Evolutionary conservation across 257 asterid genomes (phyloP).

Genomic region (Asclepias syriaca): DNA sequence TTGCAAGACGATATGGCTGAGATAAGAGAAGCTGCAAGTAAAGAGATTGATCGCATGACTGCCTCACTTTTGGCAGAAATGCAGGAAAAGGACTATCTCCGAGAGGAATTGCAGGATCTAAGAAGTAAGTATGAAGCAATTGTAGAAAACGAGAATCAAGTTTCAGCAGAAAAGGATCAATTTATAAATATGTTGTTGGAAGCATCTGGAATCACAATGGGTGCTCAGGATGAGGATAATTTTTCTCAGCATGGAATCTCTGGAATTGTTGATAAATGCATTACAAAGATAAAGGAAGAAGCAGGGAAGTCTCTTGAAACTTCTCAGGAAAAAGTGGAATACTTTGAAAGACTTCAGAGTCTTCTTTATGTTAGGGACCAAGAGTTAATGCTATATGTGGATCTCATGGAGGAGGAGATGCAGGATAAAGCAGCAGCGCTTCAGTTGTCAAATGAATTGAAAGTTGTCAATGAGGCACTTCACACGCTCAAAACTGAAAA

Average conservation of each 20-base stretch:
- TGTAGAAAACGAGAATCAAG: conserved; percentile 17
- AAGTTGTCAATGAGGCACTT: conserved; percentile 39
- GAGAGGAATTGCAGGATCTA: conserved; percentile 54
- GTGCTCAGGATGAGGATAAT: conserved; percentile 27
- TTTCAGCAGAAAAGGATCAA: conserved; percentile 45
- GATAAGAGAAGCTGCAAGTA: conserved; percentile 45
- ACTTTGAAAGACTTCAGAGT: conserved; percentile 49
- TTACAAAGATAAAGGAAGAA: conserved; percentile 57
- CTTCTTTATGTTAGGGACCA: conserved; percentile 58
- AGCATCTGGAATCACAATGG: conserved; percentile 59
- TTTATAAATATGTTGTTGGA: conserved; percentile 50
- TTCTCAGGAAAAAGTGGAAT: conserved; percentile 39
- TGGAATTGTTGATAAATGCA: conserved; percentile 44
- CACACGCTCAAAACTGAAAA: conserved; percentile 49
- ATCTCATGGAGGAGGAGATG: conserved; percentile 56
- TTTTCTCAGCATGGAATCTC: conserved; percentile 39
- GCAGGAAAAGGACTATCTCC: conserved; percentile 52
- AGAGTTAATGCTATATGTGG: conserved; percentile 52
- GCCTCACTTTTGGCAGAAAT: conserved; percentile 54
- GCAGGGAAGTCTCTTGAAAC: conserved; percentile 28
- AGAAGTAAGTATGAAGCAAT: conserved; percentile 33
- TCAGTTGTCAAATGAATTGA: conserved; percentile 41
- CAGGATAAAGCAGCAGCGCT: conserved; percentile 37
- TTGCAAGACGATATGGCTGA: conserved; percentile 50
- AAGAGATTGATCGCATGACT: conserved; percentile 52